Evolutionary conservation across 331 rosid genomes (phyloP).

Genomic region (Quercus tomentella): DNA sequence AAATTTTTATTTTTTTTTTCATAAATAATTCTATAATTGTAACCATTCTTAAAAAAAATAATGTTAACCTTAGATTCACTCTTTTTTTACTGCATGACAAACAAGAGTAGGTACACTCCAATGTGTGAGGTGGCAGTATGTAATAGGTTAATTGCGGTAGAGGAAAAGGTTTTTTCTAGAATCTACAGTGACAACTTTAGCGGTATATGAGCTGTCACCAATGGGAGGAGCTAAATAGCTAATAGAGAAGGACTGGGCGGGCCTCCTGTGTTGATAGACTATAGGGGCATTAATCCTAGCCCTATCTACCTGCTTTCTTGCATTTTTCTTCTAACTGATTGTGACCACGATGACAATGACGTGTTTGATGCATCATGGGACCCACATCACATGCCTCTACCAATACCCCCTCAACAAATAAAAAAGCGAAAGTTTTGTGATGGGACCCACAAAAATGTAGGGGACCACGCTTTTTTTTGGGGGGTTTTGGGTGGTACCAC

Average conservation of each 20-base stretch:
- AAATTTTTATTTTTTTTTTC: too few relatives aligned
- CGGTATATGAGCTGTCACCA: constrained; percentile 23
- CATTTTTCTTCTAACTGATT: constrained; percentile 32
- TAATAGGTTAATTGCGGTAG: background rate
- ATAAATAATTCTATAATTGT: too few relatives aligned
- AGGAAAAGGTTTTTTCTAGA: too few relatives aligned
- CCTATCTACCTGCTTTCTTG: constrained; percentile 23
- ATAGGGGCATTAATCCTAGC: constrained; percentile 15
- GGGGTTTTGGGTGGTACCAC: background rate
- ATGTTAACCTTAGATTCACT: too few relatives aligned
- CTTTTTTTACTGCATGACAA: too few relatives aligned
- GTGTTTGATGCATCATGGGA: constrained; percentile 23
- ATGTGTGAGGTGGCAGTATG: background rate
- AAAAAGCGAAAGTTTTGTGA: background rate
- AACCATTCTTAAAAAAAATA: too few relatives aligned
- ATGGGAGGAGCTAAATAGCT: background rate
- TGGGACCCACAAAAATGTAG: constrained; percentile 29
- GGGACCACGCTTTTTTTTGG: constrained; percentile 20
- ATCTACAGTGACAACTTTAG: too few relatives aligned
- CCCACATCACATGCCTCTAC: constrained; percentile 62
- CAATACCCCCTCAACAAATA: constrained; percentile 6
- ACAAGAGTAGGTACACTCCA: too few relatives aligned
- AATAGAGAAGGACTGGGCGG: too few relatives aligned
- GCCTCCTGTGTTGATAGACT: background rate
- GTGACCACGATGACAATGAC: constrained; percentile 44